Percentiles rank a stretch among this genome's conserved stretches.
phyloP scores from a whole-genome alignment of 75 land plant genomes.

The Larix kaempferi region DNA sequence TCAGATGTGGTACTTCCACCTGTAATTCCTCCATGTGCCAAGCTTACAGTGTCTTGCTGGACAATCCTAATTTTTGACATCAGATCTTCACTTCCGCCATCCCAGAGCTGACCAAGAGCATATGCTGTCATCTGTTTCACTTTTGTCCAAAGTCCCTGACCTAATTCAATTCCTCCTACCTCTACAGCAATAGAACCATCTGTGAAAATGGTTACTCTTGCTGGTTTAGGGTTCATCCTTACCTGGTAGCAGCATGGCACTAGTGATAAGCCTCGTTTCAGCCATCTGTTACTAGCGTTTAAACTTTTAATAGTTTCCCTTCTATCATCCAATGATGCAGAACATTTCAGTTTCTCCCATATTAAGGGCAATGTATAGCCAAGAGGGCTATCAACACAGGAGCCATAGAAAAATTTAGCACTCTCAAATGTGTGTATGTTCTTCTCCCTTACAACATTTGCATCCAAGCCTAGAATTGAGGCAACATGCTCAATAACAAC shows the following conservation, averaged over 20 bases:
- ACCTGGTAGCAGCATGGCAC: constrained; percentile 58
- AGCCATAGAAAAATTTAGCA: constrained; percentile 35
- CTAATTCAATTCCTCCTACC: constrained; percentile 91
- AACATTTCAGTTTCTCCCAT: constrained; percentile 26
- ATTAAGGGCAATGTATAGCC: constrained; percentile 69
- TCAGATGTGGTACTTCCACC: constrained; percentile 90
- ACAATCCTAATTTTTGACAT: constrained; percentile 57
- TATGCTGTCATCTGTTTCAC: constrained; percentile 79
- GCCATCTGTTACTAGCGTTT: constrained; percentile 57
- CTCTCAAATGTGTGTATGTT: constrained; percentile 65
- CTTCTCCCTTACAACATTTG: constrained; percentile 41
- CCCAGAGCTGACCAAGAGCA: constrained; percentile 50
- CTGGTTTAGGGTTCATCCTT: constrained; percentile 40
- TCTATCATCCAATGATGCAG: constrained; percentile 29
- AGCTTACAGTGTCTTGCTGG: constrained; percentile 81
- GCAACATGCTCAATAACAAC: constrained; percentile 85
- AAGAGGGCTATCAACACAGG: constrained; percentile 27
- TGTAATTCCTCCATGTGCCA: constrained; percentile 81
- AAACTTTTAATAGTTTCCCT: constrained; percentile 32
- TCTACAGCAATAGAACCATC: constrained; percentile 92
- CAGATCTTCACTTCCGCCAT: constrained; percentile 36
- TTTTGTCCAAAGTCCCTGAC: constrained; percentile 95
- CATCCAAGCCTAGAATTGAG: constrained; percentile 44
- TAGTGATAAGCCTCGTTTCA: constrained; percentile 73
- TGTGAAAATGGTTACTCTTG: constrained; percentile 69